A percentile compares a stretch with the other conserved stretches of the same genome.
These are phyloP conservation scores for Gossypium anomalum DNA, from an alignment of 345 rosid genomes.

Conservation along the genomic window DNA sequence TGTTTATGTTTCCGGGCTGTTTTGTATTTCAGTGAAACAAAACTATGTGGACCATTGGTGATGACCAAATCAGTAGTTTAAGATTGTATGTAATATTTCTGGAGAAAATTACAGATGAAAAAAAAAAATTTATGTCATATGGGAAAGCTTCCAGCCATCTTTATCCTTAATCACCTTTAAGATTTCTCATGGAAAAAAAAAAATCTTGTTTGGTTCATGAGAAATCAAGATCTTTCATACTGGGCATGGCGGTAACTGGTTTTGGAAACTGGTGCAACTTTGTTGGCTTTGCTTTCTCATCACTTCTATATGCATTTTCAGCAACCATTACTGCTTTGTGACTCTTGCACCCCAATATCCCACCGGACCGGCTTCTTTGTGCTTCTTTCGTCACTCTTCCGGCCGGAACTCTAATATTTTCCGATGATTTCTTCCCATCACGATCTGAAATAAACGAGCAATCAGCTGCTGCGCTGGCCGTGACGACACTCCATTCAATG, in stretches of 20 bases:
- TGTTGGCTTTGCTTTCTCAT: slow-evolving; percentile 26
- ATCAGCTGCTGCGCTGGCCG: slow-evolving; percentile 55
- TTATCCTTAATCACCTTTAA: neutral
- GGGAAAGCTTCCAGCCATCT: neutral
- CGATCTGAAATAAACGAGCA: slow-evolving; percentile 34
- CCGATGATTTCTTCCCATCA: slow-evolving; percentile 26
- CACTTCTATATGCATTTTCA: slow-evolving; percentile 33
- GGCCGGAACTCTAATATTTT: neutral
- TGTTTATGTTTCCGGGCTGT: slow-evolving; percentile 23
- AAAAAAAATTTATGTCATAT: slow-evolving; percentile 6
- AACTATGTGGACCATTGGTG: neutral
- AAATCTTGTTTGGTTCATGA: slow-evolving; percentile 13
- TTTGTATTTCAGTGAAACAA: slow-evolving; percentile 27
- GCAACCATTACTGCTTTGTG: slow-evolving; percentile 46
- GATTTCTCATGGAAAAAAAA: neutral
- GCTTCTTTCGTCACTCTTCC: slow-evolving; percentile 11
- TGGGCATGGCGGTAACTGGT: slow-evolving; percentile 20
- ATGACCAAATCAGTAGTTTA: neutral
- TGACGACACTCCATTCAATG: slow-evolving; percentile 61
- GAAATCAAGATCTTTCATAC: slow-evolving; percentile 26
- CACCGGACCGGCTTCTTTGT: slow-evolving; percentile 20
- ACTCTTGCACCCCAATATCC: slow-evolving; percentile 45
- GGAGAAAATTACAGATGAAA: neutral
- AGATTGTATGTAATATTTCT: neutral
- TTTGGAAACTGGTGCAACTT: slow-evolving; percentile 21